A percentile compares a stretch with the other conserved stretches of the same genome.
Conservation (phyloP, 371 early-diverging fungal species). For the Apophysomyces sp. region DNA sequence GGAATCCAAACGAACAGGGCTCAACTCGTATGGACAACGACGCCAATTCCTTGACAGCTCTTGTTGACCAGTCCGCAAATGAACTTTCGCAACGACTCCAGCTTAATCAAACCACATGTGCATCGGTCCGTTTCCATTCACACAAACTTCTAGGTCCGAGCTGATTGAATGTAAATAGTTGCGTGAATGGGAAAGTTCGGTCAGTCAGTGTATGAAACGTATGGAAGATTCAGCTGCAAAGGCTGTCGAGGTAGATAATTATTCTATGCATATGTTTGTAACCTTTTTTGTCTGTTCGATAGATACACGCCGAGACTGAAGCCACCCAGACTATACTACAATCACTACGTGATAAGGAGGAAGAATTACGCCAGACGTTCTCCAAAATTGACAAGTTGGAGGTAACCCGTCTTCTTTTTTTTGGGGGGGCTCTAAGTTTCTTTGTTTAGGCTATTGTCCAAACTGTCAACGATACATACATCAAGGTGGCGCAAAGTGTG, state of each 20-base stretch:
- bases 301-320: constrained; percentile 23
- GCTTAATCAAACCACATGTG: constrained; percentile 10
- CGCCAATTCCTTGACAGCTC: neutral
- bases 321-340: constrained; percentile 3
- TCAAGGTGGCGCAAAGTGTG: constrained; percentile 34
- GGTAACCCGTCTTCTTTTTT: constrained; percentile 9
- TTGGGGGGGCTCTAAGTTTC: too few species aligned
- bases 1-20: too few species aligned
- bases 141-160: neutral
- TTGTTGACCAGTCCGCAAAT: constrained; percentile 9
- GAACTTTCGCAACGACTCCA: constrained; percentile 20
- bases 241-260: constrained; percentile 16
- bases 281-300: neutral
- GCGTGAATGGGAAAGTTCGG: constrained; percentile 13
- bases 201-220: constrained; percentile 13
- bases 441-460: constrained; percentile 21
- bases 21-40: neutral
- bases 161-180: constrained; percentile 11
- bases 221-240: constrained; percentile 18
- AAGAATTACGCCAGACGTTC: constrained; percentile 24
- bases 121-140: constrained; percentile 13
- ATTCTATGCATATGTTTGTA: too few species aligned
- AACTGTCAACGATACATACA: constrained; percentile 33
- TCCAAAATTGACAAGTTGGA: constrained; percentile 42
- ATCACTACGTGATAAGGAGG: constrained; percentile 17